A percentile compares a stretch with the other conserved stretches of the same genome.
Evolutionary conservation across 2,329 filamentous ascomycete genomes (phyloP).

Genomic region (Aspergillus sp.): DNA sequence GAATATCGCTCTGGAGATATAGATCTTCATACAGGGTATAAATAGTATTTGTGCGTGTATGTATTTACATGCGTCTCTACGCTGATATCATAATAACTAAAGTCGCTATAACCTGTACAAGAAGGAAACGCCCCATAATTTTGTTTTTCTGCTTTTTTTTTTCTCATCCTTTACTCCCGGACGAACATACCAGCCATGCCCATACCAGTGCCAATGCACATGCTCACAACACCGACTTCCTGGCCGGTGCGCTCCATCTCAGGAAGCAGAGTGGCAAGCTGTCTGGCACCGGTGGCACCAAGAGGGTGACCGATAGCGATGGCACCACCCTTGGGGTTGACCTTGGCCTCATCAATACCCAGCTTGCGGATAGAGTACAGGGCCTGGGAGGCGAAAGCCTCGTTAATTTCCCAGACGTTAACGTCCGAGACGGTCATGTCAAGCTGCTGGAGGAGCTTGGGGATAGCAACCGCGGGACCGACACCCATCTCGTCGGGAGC

Average conservation of each 20-base stretch:
- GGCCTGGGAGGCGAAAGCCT: conserved; percentile 68
- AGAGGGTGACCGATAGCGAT: conserved; percentile 93
- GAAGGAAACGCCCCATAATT: neutral
- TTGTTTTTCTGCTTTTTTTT: neutral
- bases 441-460: conserved; percentile 71
- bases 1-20: no score
- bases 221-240: conserved; percentile 81
- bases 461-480: conserved; percentile 83
- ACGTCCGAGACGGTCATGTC: conserved; percentile 71
- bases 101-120: conserved; percentile 13
- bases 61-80: conserved; percentile 23
- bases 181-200: conserved; percentile 71
- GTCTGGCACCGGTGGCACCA: conserved; percentile 81
- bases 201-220: conserved; percentile 87
- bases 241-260: conserved; percentile 67
- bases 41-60: no score
- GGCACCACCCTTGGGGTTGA: conserved; percentile 91
- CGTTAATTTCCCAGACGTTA: conserved; percentile 90
- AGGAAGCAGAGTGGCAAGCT: conserved; percentile 73
- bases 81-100: conserved; percentile 21
- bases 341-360: conserved; percentile 63
- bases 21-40: no score
- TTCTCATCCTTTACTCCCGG: conserved; percentile 52
- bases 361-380: conserved; percentile 69
- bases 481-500: conserved; percentile 92